phyloP scores from a whole-genome alignment of 129 eudicot genomes.

The Tagetes patula region DNA sequence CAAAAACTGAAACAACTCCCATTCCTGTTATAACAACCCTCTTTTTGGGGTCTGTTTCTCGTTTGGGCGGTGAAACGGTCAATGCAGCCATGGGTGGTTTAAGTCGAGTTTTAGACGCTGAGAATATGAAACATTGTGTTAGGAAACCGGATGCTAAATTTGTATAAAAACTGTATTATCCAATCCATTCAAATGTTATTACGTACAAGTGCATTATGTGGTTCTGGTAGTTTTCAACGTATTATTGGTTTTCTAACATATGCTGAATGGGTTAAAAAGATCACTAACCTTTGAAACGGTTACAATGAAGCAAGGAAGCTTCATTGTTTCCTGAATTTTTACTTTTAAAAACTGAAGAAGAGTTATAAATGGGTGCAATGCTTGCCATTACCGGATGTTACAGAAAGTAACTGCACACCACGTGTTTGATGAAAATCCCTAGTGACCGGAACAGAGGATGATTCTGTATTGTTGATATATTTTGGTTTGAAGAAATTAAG shows the following conservation, averaged over 20 bases:
- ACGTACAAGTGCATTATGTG: too few species aligned
- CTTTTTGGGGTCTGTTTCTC: conserved; percentile 69
- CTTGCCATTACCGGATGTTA: conserved; percentile 36
- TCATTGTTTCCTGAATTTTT: conserved; percentile 40
- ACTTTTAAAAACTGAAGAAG: conserved; percentile 34
- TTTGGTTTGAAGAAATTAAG: too few species aligned
- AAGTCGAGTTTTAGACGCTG: neutral
- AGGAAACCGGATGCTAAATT: neutral
- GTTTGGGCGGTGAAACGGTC: conserved; percentile 49
- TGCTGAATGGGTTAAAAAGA: neutral
- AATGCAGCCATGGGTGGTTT: conserved; percentile 32
- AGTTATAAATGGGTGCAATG: conserved; percentile 39
- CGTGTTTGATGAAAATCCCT: conserved; percentile 16
- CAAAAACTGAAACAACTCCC: conserved; percentile 74
- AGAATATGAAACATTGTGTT: conserved; percentile 6
- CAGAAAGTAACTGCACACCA: neutral
- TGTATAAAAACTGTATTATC: too few species aligned
- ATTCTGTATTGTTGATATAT: neutral
- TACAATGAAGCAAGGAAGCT: conserved; percentile 35
- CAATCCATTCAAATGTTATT: too few species aligned
- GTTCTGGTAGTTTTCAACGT: too few species aligned
- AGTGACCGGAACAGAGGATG: neutral
- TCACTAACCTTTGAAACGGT: conserved; percentile 40
- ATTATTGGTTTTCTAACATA: too few species aligned
- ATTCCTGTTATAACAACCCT: conserved; percentile 66